Base-by-base conservation (phyloP, 768 basidiomycete genomes). In the Hydnomerulius pinastri region DNA sequence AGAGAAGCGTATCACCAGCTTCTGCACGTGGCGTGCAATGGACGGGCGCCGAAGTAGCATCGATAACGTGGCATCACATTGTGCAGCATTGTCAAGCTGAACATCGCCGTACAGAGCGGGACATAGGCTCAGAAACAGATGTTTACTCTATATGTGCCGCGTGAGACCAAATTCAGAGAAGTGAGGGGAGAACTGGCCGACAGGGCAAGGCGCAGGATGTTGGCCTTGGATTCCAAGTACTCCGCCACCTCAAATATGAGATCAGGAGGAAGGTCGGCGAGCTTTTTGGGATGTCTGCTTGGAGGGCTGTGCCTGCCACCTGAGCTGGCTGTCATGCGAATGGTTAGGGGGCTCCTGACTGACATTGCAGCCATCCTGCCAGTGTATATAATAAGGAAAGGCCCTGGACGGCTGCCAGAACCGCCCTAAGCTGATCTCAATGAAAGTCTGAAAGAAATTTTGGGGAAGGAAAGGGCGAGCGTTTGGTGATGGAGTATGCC, bases 11-110 rank as follows among this genome's bases (percentile, higher is more conserved):
- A 90, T 67, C 18, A 75, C 56, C 15, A 91, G 78, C 46, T 78
- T 73, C 25, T 77, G 79, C 33, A 90, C 79, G 61, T 90, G 88
- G 18, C 87, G 80, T 1, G 88, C 82, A 40, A 89, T 78, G 38
- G 75, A 74, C 1, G 77, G 78, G 8, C 73, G 72, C 12, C 63
- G 64, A 48, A 60, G 58, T 27, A 91, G 82, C 88, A 91, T 89
- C 20, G 63, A 61, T 30, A 90, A 75, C 0, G 89, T 90, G 11
- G 65, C 59, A n/a, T 64, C 60, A 58, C 85, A 89, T 74, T 90
- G 87, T 24, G 76, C 71, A 1, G 72, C 63, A 24, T 79, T 77
- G 49, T 73, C 71, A 38, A 90, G 72, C 23, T 73, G 69, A 43
- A 90, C 81, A 4, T 70, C 70, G 37, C 74, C 71, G 54, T 91